Evolutionary conservation across 345 rosid genomes (phyloP), one percentile per base, ranked within the genome.

Genomic region (Camelina hispida): DNA sequence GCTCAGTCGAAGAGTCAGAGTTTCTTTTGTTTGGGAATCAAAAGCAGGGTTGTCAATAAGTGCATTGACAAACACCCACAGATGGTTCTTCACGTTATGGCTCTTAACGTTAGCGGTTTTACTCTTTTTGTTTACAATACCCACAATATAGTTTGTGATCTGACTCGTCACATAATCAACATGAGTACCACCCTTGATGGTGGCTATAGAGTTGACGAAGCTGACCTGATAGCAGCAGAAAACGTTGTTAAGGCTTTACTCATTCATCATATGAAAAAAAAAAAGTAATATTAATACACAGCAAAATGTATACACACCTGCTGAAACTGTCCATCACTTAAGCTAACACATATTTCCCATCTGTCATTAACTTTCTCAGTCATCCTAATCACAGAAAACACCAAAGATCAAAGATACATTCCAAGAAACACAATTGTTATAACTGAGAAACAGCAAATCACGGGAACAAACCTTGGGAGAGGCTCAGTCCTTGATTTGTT

Each of bases 21-120:
- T 90, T 85, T 95, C 99, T 83, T 95, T 95, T 16, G 99, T 95
- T 85, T 95, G 99, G 66, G 99, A 95, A 81, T 95, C 99, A 72
- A 95, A 95, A 42, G 99, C 99, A 59, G 98, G 98, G 70, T 95
- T 95, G 84, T 92, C 99, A 82, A 95, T 89, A 65, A 95, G 94
- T 12, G 96, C 87, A 58, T 89, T 95, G 85, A 95, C 98, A 83
- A 95, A 95, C 40, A 95, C 96, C 99, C 99, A 95, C 62, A 95
- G 66, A 78, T 89, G 91, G 72, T 83, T 90, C 86, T 91, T 95
- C 57, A 90, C 99, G 58, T 87, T 88, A 72, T 90, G 96, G 1
- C 89, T 78, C 83, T 93, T 95, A 30, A 92, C 50, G 69, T 89
- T 93, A 25, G 93, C 94, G 75, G 63, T 89, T 81, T 89, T 95